These are phyloP conservation scores for Podochytrium sp. DNA, from an alignment of 192 early-diverging fungal genomes.

Conservation along the genomic window DNA sequence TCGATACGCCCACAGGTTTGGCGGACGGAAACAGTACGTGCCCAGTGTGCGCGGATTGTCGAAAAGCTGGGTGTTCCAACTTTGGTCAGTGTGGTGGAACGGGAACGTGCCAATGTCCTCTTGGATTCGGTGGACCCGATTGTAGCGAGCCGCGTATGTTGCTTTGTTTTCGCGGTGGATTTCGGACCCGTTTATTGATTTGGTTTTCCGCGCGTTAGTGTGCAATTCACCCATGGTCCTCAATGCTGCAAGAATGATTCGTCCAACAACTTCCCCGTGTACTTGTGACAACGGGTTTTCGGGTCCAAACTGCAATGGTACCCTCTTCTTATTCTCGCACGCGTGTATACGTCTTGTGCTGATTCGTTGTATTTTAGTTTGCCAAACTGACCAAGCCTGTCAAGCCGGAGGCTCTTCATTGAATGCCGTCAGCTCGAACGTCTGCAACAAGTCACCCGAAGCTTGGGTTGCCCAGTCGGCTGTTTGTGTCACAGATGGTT, in stretches of 20 bases:
- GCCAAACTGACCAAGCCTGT: slow-evolving; percentile 8
- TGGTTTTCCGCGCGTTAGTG: too few relatives aligned
- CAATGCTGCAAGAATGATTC: too few relatives aligned
- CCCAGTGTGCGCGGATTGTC: too few relatives aligned
- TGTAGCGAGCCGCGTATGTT: too few relatives aligned
- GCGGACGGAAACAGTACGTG: neutral
- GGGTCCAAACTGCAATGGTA: slow-evolving; percentile 60
- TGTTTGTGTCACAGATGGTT: slow-evolving; percentile 33
- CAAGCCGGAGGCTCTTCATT: too few relatives aligned
- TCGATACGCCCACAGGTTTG: neutral
- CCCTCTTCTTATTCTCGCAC: too few relatives aligned
- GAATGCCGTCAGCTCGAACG: neutral
- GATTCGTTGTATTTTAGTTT: too few relatives aligned
- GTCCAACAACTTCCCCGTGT: too few relatives aligned
- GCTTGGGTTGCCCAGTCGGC: slow-evolving; percentile 45
- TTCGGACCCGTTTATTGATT: neutral
- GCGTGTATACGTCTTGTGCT: neutral
- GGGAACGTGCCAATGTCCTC: slow-evolving; percentile 33
- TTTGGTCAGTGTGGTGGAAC: slow-evolving; percentile 36
- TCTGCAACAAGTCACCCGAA: neutral
- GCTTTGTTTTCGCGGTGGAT: too few relatives aligned
- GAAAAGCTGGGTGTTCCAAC: slow-evolving; percentile 41
- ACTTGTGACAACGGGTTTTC: slow-evolving; percentile 58
- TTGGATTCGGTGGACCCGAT: too few relatives aligned
- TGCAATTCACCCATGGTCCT: too few relatives aligned